Base-by-base conservation (phyloP, 441 rosid species). In the Croton laevigatus region DNA sequence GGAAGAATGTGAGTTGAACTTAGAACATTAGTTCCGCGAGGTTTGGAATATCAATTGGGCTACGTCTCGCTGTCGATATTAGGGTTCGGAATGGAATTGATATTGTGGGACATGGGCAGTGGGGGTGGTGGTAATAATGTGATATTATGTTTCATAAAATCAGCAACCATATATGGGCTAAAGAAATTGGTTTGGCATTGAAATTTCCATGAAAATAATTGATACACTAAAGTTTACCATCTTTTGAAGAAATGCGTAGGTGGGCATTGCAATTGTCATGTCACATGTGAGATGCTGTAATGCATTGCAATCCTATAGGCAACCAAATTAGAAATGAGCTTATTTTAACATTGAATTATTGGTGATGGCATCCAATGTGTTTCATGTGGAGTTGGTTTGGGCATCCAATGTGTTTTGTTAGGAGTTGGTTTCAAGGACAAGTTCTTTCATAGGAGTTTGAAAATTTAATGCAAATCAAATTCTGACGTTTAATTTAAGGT, bases 231-330 rank as follows among this genome's bases (percentile, higher is more conserved):
- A 42, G 66, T 55, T 67, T 67, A 27, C 71, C 68, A 53, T 20
- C 19, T 62, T 53, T 70, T 4, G 6, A 68, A 62, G 63, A 53
- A 68, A 51, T 14, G 52, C 11, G 55, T 60, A 38, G 40, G 73
- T 52, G 70, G 53, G 67, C 17, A 34, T 61, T 52, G 6, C 17
- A 71, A 23, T 52, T 53, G 76, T 71, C 76, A 58, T 23, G 9
- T 52, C 42, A 42, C 71, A 74, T 69, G 73, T 42, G 76, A 70
- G 27, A 59, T 27, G 76, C 54, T 38, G 49, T 53, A 32, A 38
- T 38, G 44, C 36, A 42, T 16, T 44, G 59, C 11, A 27, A 5
- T 11, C n/a, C 19, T 48, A 48, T 16, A 48, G 1, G 42, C 3
- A 14, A 17, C 2, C 1, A 3, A 9, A 45, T n/a, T n/a, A n/a